These are phyloP conservation scores for Metschnikowia dekortorum DNA, from an alignment of 805 yeast genomes.

Conservation along the genomic window DNA sequence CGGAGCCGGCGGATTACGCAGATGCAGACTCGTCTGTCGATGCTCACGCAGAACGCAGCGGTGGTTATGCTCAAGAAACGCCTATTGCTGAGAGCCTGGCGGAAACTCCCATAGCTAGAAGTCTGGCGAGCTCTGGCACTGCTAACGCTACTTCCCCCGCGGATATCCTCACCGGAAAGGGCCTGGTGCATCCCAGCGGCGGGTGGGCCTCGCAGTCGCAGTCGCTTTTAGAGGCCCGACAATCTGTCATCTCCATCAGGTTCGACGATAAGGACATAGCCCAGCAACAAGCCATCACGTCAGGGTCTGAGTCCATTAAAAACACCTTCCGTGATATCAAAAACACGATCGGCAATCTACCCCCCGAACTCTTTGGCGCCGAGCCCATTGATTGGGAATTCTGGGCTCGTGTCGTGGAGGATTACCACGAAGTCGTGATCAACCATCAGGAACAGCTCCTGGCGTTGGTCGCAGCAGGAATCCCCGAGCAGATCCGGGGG, in stretches of 20 bases:
- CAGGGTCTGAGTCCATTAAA: constrained; percentile 37
- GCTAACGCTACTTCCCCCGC: not conserved
- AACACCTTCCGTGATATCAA: constrained; percentile 46
- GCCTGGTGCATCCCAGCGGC: too few species aligned
- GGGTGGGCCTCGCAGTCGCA: not conserved
- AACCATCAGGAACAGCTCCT: constrained; percentile 57
- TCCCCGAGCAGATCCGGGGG: constrained; percentile 82
- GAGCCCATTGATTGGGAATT: constrained; percentile 68
- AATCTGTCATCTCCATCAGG: constrained; percentile 50
- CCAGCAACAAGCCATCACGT: constrained; percentile 43
- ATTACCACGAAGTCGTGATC: constrained; percentile 65
- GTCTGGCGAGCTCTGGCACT: not conserved
- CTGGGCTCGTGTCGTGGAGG: constrained; percentile 80
- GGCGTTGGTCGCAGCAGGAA: constrained; percentile 59
- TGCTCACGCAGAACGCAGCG: too few species aligned
- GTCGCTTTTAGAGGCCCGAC: constrained; percentile 52
- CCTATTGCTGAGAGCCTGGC: not conserved
- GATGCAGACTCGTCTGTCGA: not conserved
- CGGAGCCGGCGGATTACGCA: too few species aligned
- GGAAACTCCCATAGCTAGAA: too few species aligned
- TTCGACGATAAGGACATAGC: constrained; percentile 46
- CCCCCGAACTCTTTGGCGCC: constrained; percentile 14
- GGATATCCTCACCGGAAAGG: not conserved
- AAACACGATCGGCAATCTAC: constrained; percentile 38
- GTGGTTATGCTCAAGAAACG: not conserved